phyloP scores from a whole-genome alignment of 805 yeast species.

The Sugiyamaella qingdaonensis region DNA sequence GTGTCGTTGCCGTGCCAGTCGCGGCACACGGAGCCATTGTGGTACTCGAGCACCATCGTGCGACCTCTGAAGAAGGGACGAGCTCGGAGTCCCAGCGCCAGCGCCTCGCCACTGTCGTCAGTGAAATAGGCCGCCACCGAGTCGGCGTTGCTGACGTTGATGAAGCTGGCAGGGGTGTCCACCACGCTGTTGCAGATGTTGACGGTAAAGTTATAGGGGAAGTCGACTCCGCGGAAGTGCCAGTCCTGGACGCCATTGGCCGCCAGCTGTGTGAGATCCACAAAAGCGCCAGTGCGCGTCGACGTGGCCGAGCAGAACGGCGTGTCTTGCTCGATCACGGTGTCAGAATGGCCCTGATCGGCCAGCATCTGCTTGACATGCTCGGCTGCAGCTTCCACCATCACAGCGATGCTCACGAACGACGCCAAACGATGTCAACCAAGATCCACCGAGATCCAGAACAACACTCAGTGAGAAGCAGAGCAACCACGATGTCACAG shows the following conservation, averaged over 20 bases:
- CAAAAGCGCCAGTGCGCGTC: slow-evolving; percentile 36
- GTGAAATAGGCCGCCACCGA: slow-evolving; percentile 57
- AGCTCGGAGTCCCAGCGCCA: slow-evolving; percentile 49
- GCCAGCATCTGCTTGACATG: no score
- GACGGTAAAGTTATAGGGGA: slow-evolving; percentile 65
- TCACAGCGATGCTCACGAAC: no score
- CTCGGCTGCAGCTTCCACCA: no score
- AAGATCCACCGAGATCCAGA: no score
- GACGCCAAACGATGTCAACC: no score
- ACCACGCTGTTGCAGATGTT: slow-evolving; percentile 63
- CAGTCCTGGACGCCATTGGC: slow-evolving; percentile 42
- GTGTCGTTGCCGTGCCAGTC: slow-evolving; percentile 36
- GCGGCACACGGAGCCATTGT: slow-evolving; percentile 50
- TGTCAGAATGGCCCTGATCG: neutral
- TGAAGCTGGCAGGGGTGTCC: slow-evolving; percentile 32
- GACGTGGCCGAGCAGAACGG: slow-evolving; percentile 29
- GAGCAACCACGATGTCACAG: no score
- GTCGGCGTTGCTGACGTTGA: slow-evolving; percentile 30
- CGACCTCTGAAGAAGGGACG: slow-evolving; percentile 68
- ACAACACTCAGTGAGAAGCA: no score
- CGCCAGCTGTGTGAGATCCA: slow-evolving; percentile 42
- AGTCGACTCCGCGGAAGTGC: slow-evolving; percentile 67
- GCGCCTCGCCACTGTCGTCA: slow-evolving; percentile 40
- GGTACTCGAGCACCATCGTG: slow-evolving; percentile 65
- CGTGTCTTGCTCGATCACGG: neutral